A percentile compares a stretch with the other conserved stretches of the same genome.
These are phyloP conservation scores for Agrocybe chaxingu DNA, from an alignment of 768 basidiomycete genomes.

Conservation along the genomic window DNA sequence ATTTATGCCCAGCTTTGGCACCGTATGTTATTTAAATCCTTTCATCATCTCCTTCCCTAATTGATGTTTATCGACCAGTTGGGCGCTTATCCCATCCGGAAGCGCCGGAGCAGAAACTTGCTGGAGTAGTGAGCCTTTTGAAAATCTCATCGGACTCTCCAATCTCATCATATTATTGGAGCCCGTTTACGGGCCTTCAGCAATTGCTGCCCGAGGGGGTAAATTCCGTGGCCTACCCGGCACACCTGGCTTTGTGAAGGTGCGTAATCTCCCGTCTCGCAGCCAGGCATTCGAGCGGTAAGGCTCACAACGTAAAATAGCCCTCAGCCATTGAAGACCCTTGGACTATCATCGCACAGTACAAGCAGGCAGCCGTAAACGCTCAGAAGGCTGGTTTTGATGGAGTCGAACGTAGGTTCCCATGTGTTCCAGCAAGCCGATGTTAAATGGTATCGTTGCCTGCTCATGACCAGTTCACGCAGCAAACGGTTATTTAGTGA, in stretches of 20 bases:
- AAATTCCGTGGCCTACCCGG: conserved; percentile 36
- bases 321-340: conserved; percentile 43
- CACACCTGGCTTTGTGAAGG: conserved; percentile 32
- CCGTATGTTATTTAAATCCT: background rate
- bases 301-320: conserved; percentile 10
- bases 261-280: conserved; percentile 13
- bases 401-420: conserved; percentile 41
- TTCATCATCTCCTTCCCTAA: too few species aligned
- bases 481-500: conserved; percentile 39
- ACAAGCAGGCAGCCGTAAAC: conserved; percentile 39
- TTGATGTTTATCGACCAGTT: conserved; percentile 13
- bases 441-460: background rate
- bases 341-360: conserved; percentile 29
- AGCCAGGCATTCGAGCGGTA: background rate
- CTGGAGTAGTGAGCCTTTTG: conserved; percentile 25
- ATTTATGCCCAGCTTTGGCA: conserved; percentile 38
- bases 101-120: conserved; percentile 32
- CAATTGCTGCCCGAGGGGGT: conserved; percentile 36
- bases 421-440: background rate
- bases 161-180: conserved; percentile 12
- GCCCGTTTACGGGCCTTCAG: conserved; percentile 41
- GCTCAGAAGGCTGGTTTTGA: conserved; percentile 52
- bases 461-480: conserved; percentile 30
- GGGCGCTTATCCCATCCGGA: conserved; percentile 36
- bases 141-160: background rate